Evolutionary conservation across 2,329 filamentous ascomycete species (phyloP).

Genomic region (Rasamsonia emersonii): DNA sequence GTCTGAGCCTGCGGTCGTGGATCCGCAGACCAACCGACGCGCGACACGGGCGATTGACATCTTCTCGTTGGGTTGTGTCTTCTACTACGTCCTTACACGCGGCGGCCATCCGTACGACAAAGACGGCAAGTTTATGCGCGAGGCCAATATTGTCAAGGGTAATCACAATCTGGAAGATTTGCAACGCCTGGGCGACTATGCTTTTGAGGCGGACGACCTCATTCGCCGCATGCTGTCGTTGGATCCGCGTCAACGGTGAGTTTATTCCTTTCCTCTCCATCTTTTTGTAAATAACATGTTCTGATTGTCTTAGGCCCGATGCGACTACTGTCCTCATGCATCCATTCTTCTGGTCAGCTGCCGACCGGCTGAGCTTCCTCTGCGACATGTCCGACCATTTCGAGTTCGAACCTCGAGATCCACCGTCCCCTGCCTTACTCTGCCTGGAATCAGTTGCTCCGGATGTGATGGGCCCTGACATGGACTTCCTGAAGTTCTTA

Average conservation of each 20-base stretch:
- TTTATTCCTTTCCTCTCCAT: constrained; percentile 3
- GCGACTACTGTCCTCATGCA: constrained; percentile 78
- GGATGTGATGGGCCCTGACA: constrained; percentile 43
- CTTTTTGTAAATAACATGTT: constrained; percentile 9
- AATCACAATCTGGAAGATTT: constrained; percentile 64
- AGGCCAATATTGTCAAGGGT: constrained; percentile 94
- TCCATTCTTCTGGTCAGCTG: constrained; percentile 91
- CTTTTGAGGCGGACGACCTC: constrained; percentile 78
- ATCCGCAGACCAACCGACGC: constrained; percentile 57
- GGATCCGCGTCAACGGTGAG: constrained; percentile 52
- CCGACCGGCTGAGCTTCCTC: constrained; percentile 84
- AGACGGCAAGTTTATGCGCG: constrained; percentile 87
- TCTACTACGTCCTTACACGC: constrained; percentile 95
- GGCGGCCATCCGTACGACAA: constrained; percentile 91
- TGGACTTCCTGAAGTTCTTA: constrained; percentile 70
- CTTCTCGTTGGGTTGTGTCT: constrained; percentile 94
- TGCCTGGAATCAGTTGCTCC: constrained; percentile 46
- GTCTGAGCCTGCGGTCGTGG: constrained; percentile 44
- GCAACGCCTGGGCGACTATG: constrained; percentile 70
- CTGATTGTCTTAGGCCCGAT: constrained; percentile 45
- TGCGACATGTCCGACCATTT: constrained; percentile 96
- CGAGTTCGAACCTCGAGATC: constrained; percentile 81
- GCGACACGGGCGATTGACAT: constrained; percentile 96
- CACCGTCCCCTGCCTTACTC: constrained; percentile 59
- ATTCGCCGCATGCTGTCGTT: constrained; percentile 70